These are phyloP conservation scores for Mucor piriformis DNA, from an alignment of 371 early-diverging fungal genomes.

Conservation along the genomic window DNA sequence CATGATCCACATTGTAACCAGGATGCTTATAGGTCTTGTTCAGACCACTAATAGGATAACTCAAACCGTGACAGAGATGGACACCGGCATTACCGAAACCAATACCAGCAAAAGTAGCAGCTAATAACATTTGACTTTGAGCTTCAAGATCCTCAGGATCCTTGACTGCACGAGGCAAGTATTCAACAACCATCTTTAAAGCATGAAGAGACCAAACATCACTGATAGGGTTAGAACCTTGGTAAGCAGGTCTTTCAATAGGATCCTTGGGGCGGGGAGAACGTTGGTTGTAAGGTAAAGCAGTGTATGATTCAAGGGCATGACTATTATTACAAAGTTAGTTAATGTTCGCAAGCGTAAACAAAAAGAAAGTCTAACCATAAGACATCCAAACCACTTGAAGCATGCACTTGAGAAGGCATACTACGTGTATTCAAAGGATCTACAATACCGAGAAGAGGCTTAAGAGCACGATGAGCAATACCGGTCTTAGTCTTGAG, in stretches of 20 bases:
- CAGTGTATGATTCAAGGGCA: conserved; percentile 90
- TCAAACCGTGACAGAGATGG: conserved; percentile 72
- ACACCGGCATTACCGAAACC: conserved; percentile 95
- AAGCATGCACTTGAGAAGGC: conserved; percentile 84
- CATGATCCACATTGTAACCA: conserved; percentile 78
- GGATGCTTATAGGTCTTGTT: conserved; percentile 83
- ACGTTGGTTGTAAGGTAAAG: conserved; percentile 83
- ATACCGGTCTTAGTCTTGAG: conserved; percentile 90
- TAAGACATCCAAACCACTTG: conserved; percentile 88
- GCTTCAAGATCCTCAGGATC: conserved; percentile 77
- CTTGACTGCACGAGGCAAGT: conserved; percentile 74
- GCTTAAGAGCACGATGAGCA: conserved; percentile 85
- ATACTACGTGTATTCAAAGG: conserved; percentile 86
- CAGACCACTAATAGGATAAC: conserved; percentile 82
- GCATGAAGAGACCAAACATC: conserved; percentile 89
- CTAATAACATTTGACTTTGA: conserved; percentile 86
- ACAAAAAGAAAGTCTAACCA: conserved; percentile 42
- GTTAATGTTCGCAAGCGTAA: not conserved
- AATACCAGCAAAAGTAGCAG: conserved; percentile 91
- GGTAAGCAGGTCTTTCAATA: conserved; percentile 86
- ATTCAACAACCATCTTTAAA: conserved; percentile 80
- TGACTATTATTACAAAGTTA: conserved; percentile 48
- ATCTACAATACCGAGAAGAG: conserved; percentile 86
- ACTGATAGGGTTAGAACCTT: conserved; percentile 91
- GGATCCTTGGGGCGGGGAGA: conserved; percentile 85